Evolutionary conservation across 2,329 filamentous ascomycete species (phyloP).

Genomic region (Botrytis fragariae): DNA sequence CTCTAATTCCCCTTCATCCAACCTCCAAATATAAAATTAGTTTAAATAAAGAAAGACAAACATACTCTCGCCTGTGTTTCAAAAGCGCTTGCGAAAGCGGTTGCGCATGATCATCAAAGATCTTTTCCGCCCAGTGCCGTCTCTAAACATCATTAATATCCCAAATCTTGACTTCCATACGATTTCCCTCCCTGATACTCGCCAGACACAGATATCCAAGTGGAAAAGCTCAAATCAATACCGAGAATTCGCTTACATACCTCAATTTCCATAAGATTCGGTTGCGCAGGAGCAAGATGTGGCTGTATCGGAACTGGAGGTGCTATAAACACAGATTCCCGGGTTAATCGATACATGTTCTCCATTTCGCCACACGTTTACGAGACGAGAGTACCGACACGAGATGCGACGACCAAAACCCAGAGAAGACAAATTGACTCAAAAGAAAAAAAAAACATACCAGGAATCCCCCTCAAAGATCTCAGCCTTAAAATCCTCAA

Average conservation of each 20-base stretch:
- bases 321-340: constrained; percentile 27
- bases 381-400: not conserved
- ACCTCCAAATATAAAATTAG: not conserved
- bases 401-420: too few relatives aligned
- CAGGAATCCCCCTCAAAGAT: constrained; percentile 50
- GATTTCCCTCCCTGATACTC: too few relatives aligned
- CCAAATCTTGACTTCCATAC: too few relatives aligned
- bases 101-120: constrained; percentile 56
- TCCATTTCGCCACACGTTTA: not conserved
- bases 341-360: constrained; percentile 29
- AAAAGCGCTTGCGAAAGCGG: constrained; percentile 50
- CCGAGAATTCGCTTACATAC: constrained; percentile 23
- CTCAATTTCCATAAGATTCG: constrained; percentile 30
- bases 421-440: too few relatives aligned
- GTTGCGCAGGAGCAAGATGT: constrained; percentile 26
- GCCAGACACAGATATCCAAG: not conserved
- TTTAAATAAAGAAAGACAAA: constrained; percentile 25
- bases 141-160: constrained; percentile 40
- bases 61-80: constrained; percentile 43
- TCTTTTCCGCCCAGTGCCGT: constrained; percentile 59
- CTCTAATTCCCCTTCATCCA: too few relatives aligned
- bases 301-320: constrained; percentile 27
- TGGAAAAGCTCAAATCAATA: constrained; percentile 19
- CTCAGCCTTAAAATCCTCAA: constrained; percentile 51
- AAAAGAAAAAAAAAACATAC: constrained; percentile 28